Evolutionary conservation across 2,329 filamentous ascomycete species (phyloP).

Genomic region (Cladosporium sp.): DNA sequence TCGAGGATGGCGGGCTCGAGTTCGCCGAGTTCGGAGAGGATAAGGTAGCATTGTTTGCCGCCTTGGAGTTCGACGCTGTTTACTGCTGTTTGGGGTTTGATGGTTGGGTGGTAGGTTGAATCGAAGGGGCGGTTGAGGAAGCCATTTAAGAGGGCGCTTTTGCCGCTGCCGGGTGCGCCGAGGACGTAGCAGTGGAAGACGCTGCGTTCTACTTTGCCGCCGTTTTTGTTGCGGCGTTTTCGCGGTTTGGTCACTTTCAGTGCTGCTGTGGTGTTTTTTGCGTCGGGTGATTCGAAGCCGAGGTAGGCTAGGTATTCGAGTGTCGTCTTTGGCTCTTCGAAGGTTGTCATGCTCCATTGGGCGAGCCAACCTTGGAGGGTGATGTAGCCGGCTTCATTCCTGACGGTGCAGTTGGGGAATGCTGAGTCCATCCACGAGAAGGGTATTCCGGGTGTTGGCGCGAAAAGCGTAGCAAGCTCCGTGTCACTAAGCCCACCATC

Average conservation of each 20-base stretch:
- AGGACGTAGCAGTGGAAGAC: conserved; percentile 92
- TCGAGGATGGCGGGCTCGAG: conserved; percentile 92
- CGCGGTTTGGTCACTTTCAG: conserved; percentile 89
- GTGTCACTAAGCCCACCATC: conserved; percentile 86
- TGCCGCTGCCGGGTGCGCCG: conserved; percentile 79
- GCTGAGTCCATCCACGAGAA: conserved; percentile 80
- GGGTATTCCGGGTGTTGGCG: conserved; percentile 85
- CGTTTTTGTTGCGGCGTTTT: conserved; percentile 75
- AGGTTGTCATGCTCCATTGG: conserved; percentile 99
- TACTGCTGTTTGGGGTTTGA: conserved; percentile 87
- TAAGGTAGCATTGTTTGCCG: conserved; percentile 94
- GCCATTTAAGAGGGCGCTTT: conserved; percentile 83
- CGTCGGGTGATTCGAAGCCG: conserved; percentile 77
- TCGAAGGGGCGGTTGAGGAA: conserved; percentile 88
- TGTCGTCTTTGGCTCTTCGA: conserved; percentile 89
- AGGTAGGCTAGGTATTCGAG: conserved; percentile 94
- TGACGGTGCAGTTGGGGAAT: conserved; percentile 89
- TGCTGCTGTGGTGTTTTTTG: conserved; percentile 71
- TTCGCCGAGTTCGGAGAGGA: conserved; percentile 90
- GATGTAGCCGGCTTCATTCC: conserved; percentile 91
- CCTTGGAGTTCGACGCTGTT: conserved; percentile 95
- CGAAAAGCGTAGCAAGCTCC: conserved; percentile 81
- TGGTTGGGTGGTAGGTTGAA: conserved; percentile 81
- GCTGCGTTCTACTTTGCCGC: conserved; percentile 76
- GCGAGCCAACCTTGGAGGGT: conserved; percentile 97